phyloP scores from a whole-genome alignment of 108 stramenopile species.

The Heterococcus sp. region DNA sequence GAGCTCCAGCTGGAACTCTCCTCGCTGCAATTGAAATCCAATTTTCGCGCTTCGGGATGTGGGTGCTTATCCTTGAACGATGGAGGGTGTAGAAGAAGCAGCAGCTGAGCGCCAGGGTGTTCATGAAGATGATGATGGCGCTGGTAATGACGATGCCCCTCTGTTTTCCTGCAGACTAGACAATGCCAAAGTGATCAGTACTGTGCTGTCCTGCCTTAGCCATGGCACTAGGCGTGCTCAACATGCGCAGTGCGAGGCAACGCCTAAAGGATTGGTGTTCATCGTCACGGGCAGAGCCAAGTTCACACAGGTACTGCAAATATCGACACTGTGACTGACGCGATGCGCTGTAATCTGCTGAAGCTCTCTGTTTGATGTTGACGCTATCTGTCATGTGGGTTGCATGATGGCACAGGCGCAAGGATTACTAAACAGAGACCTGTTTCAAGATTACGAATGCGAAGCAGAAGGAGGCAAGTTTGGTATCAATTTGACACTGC shows the following conservation, averaged over 20 bases:
- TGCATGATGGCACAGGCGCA: constrained; percentile 48
- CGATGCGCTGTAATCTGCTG: too few species aligned
- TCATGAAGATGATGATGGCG: too few species aligned
- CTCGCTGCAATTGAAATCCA: too few species aligned
- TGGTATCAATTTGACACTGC: constrained; percentile 46
- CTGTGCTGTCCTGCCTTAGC: constrained; percentile 45
- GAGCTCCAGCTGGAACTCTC: too few species aligned
- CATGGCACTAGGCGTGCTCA: constrained; percentile 43
- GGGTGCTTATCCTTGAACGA: too few species aligned
- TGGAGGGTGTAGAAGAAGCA: too few species aligned
- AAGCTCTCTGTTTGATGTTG: too few species aligned
- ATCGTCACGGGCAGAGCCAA: constrained; percentile 43
- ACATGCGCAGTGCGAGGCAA: constrained; percentile 48
- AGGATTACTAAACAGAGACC: constrained; percentile 60
- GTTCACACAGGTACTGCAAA: constrained; percentile 22
- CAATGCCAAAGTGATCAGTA: constrained; percentile 41
- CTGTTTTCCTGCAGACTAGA: constrained; percentile 48
- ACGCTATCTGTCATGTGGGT: too few species aligned
- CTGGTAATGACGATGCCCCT: too few species aligned
- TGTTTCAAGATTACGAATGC: constrained; percentile 47
- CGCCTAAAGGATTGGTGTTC: constrained; percentile 23
- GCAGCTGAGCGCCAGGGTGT: too few species aligned
- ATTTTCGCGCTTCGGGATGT: too few species aligned
- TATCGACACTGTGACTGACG: too few species aligned
- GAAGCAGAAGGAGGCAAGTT: constrained; percentile 38